phyloP scores from a whole-genome alignment of 2,329 filamentous ascomycete genomes.

The Ascochyta viciae-villosae region DNA sequence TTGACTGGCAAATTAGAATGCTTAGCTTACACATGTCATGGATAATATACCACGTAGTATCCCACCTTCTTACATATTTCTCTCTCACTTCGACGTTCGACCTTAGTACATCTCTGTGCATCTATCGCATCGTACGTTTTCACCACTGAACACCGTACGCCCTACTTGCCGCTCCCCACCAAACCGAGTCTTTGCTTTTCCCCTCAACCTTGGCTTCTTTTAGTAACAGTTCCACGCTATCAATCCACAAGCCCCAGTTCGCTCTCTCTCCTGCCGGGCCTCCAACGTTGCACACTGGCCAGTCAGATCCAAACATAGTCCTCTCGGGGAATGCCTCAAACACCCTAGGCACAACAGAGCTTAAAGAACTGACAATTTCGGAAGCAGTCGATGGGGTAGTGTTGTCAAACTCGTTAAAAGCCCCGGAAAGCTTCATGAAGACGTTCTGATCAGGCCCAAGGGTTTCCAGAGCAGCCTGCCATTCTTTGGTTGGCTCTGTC shows the following conservation, averaged over 20 bases:
- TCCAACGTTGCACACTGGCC: constrained; percentile 85
- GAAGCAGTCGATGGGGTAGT: constrained; percentile 35
- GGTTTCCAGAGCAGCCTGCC: constrained; percentile 71
- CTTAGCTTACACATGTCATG: background rate
- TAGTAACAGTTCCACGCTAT: constrained; percentile 72
- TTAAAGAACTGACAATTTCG: constrained; percentile 29
- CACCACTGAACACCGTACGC: constrained; percentile 63
- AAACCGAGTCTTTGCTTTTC: constrained; percentile 71
- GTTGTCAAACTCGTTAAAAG: constrained; percentile 77
- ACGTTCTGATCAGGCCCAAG: constrained; percentile 70
- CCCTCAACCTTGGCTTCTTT: constrained; percentile 58
- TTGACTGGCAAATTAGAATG: background rate
- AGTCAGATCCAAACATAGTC: constrained; percentile 92
- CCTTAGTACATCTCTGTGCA: background rate
- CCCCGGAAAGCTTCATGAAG: constrained; percentile 93
- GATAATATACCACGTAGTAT: too few relatives aligned
- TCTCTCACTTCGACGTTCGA: too few relatives aligned
- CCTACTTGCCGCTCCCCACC: constrained; percentile 73
- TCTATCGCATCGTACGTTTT: background rate
- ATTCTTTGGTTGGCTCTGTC: constrained; percentile 63
- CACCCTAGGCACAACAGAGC: constrained; percentile 48
- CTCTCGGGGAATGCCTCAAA: constrained; percentile 74
- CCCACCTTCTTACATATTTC: too few relatives aligned
- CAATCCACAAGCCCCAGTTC: constrained; percentile 79
- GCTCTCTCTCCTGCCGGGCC: constrained; percentile 59